These are phyloP conservation scores for Colletotrichum falcatum DNA, from an alignment of 2,329 filamentous ascomycete species.

Conservation along the genomic window DNA sequence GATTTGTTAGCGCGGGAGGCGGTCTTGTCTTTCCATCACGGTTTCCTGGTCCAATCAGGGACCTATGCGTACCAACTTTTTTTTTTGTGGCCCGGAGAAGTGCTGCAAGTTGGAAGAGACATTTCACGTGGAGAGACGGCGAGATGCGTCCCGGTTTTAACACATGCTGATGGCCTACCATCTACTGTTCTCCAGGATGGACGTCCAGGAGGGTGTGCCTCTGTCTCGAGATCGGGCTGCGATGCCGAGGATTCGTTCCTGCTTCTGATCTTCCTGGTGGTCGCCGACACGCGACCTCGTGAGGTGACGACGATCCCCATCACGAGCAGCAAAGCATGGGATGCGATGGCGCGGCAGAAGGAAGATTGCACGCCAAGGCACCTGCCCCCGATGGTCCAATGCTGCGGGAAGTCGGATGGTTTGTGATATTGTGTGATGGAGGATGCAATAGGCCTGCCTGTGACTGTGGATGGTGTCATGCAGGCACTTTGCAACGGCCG, in stretches of 20 bases:
- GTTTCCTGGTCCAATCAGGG: constrained; percentile 21
- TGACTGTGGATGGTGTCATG: constrained; percentile 35
- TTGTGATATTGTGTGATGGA: constrained; percentile 41
- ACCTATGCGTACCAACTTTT: constrained; percentile 1
- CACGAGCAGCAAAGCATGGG: constrained; percentile 29
- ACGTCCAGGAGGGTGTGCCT: constrained; percentile 9
- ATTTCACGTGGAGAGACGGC: constrained; percentile 31
- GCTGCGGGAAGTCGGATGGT: constrained; percentile 35
- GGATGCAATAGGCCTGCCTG: constrained; percentile 22
- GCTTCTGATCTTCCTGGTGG: constrained; percentile 35
- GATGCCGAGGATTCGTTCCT: constrained; percentile 34
- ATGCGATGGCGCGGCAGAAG: constrained; percentile 10
- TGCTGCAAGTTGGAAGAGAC: background rate
- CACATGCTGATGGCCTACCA: constrained; percentile 28
- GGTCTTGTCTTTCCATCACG: constrained; percentile 21
- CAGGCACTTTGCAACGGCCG: constrained; percentile 29
- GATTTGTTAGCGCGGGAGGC: constrained; percentile 36
- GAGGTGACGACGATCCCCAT: constrained; percentile 29
- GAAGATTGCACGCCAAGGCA: constrained; percentile 27
- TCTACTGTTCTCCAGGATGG: background rate
- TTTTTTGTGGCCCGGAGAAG: background rate
- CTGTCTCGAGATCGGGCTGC: constrained; percentile 16
- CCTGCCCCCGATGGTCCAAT: constrained; percentile 29
- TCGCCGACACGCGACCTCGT: constrained; percentile 37
- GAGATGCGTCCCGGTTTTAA: constrained; percentile 5